Evolutionary conservation across 2,329 filamentous ascomycete species (phyloP).

Genomic region (Didymella arachidicola): DNA sequence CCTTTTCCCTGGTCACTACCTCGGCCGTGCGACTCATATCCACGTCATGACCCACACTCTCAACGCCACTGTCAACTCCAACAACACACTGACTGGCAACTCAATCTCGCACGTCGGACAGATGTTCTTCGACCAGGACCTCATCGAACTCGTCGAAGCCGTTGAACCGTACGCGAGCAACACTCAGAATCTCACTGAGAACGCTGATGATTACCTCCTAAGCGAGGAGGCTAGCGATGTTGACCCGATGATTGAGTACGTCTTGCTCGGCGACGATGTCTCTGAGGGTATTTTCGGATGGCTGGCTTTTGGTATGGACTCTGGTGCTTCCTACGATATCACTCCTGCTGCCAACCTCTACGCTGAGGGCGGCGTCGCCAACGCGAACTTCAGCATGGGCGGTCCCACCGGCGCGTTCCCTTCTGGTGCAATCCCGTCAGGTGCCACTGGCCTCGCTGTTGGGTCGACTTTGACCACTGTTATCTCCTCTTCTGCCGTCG

Average conservation of each 20-base stretch:
- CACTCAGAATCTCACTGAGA: slow-evolving; percentile 56
- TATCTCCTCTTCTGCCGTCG: slow-evolving; percentile 7
- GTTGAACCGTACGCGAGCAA: slow-evolving; percentile 55
- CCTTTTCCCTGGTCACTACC: slow-evolving; percentile 55
- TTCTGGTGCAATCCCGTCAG: slow-evolving; percentile 2
- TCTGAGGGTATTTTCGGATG: slow-evolving; percentile 46
- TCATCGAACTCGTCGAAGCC: slow-evolving; percentile 61
- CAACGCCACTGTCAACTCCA: slow-evolving; percentile 51
- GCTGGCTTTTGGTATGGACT: slow-evolving; percentile 46
- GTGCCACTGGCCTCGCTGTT: slow-evolving; percentile 4
- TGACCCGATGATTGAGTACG: slow-evolving; percentile 66
- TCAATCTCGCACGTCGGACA: slow-evolving; percentile 68
- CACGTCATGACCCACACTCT: slow-evolving; percentile 50
- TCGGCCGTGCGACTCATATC: slow-evolving; percentile 46
- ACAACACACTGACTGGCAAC: slow-evolving; percentile 60
- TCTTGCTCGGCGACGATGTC: slow-evolving; percentile 61
- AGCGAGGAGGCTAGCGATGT: slow-evolving; percentile 57
- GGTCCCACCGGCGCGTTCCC: slow-evolving; percentile 10
- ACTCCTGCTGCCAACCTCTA: slow-evolving; percentile 39
- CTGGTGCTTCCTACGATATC: slow-evolving; percentile 34
- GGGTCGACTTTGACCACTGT: slow-evolving; percentile 18
- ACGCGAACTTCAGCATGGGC: slow-evolving; percentile 31
- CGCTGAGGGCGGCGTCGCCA: slow-evolving; percentile 41
- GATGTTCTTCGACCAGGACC: slow-evolving; percentile 69
- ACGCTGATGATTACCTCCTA: slow-evolving; percentile 61